Base-by-base conservation (phyloP, 1,284 basidiomycete genomes). In the Xerocomus amazonicus region DNA sequence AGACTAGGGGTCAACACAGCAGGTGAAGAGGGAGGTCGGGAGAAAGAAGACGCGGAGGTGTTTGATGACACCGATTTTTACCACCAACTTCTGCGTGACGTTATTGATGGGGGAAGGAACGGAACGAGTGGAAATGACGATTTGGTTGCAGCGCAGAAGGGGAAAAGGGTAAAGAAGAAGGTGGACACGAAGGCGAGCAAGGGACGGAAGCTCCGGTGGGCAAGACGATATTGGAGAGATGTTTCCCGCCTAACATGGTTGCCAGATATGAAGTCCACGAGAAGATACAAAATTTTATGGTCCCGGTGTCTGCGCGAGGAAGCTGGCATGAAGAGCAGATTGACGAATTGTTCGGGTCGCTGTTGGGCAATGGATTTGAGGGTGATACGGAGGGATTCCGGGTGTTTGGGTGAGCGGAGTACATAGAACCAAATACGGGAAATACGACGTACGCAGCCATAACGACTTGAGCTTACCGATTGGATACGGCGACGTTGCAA, bases 181-280 rank as follows among this genome's bases (percentile, higher is more conserved):
- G 90, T 96, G 10, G 94, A 97, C 67, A 91, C 92, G 0, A 92
- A 87, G 56, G 94, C 92, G n/a, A 90, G 85, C 66, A 97, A 97
- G 72, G 94, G 94, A 3, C 75, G 92, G 40, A 92, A 90, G 67
- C 68, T 94, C 52, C 76, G 91, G 84, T 87, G 28, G 19, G 81
- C 71, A 6, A 49, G 43, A 37, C 42, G 39, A 9, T 32, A 8
- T 17, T 38, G 19, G 28, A 2, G 28, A 2, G 35, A 27, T 37
- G 29, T 16, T 19, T 45, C 28, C 7, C 35, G 16, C 38, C 57
- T 56, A 14, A 61, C 28, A 5, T 29, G 58, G 43, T 40, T 54
- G 56, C 17, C 62, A 90, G 91, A 54, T 96, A 92, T 66, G 88
- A 95, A 53, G 84, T 91, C 2, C 94, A 97, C 63, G 91, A 96